Evolutionary conservation across 331 rosid species (phyloP), one percentile per base, ranked within the genome.

Genomic region (Acacia concinna): DNA sequence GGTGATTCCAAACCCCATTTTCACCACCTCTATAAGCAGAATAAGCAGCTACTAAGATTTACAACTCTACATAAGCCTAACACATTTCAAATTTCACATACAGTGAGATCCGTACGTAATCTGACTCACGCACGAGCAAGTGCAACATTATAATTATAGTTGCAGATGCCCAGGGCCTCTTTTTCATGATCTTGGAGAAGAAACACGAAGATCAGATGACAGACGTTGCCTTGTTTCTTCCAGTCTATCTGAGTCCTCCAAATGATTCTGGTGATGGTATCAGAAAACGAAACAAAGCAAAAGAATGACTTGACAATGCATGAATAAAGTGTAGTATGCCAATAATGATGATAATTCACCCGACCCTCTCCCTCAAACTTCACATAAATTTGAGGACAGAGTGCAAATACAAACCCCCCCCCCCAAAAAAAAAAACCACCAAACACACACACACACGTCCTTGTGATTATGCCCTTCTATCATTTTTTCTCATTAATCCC

Each of bases 11-110:
- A 83, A 84, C 85, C 89, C 86, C 82, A 79, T 87, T 80, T 85
- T 84, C 77, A 84, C 83, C 88, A 67, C 80, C 89, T 67, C 89
- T 92, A 91, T 49, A 44, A 78, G 91, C 64, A 86, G 76, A 83
- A 85, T 68, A 82, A 73, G 85, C 92, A 73, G 85, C 92, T 89
- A 88, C 91, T 86, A 81, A 62, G 91, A 91, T 95, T 84, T 92
- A 93, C 99, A 93, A 91, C 80, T 91, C 86, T 93, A 93, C 96
- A 91, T 87, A 87, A 87, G 86, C 87, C 79, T 69, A 88, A 85
- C 88, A 82, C 87, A 54, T 84, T 37, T 77, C 86, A 70, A 76
- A 28, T 71, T 69, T 78, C 86, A 81, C 78, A 77, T 82, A 71
- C 78, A 81, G 79, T 28, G 83, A 60, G n/a, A 86, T 56, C 83